Base-by-base conservation (phyloP, 2,329 filamentous ascomycete species). In the Cladosporium sp. region DNA sequence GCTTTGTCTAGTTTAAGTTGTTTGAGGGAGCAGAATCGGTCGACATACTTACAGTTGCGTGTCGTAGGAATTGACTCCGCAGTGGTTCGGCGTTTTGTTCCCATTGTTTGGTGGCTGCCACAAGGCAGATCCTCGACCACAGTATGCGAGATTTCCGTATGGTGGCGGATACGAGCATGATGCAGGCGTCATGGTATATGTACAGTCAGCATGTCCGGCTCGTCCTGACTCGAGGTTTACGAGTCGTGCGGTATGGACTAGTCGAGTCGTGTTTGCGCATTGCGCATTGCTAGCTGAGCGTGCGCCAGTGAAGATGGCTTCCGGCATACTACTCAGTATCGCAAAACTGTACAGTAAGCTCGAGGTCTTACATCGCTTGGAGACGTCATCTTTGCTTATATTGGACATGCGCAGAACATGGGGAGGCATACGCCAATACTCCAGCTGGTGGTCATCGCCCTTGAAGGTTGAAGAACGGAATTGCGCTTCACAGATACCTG, bases 41-140 rank as follows among this genome's bases (percentile, higher is more conserved):
- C 60, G 60, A 63, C 60, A 51, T 63, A 49, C 60, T 49, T 63
- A 43, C 56, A 34, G 51, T 28, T 63, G 51, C 39, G 23, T 46
- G 60, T 56, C 34, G 23, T 39, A 58, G 36, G 56, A 39, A 39
- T 25, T 28, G 34, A 54, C 36, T 58, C 30, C 46, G 56, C 56
- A 58, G 56, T 23, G 58, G 43, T 61, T 61, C 46, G 58, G 43
- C 46, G 58, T 25, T 54, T 46, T 11, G n/a, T 46, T 46, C 39
- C 39, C n/a, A n/a, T 43, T 34, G 25, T 46, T 58, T 21, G 54
- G 54, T 26, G 21, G 32, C 32, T 34, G 54, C 30, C 5, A 28
- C 48, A 53, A 28, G 23, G 23, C 48, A 53, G 48, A 25, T 26
- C 23, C 18, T 43, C 18, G 36, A 43, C 18, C 36, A 43, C 48